Evolutionary conservation across 371 early-diverging fungal genomes (phyloP).

Genomic region (Basidiobolus meristosporus): DNA sequence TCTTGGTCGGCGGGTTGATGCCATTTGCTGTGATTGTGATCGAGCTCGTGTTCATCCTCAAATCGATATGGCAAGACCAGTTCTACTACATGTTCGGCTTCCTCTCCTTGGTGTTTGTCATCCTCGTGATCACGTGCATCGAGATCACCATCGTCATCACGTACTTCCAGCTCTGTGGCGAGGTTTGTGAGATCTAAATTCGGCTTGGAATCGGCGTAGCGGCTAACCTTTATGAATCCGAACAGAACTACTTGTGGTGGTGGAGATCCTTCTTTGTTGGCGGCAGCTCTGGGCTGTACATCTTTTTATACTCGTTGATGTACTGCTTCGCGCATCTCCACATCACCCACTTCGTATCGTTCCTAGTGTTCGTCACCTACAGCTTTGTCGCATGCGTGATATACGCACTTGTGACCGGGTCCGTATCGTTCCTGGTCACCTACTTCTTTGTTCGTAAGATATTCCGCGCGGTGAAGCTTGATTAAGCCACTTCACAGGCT

Average conservation of each 20-base stretch:
- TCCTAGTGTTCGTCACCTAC: no score
- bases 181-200: conserved; percentile 20
- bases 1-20: conserved; percentile 66
- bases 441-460: no score
- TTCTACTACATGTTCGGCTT: conserved; percentile 83
- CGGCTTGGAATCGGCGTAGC: not conserved
- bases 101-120: conserved; percentile 57
- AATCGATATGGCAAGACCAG: conserved; percentile 62
- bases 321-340: conserved; percentile 58
- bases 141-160: conserved; percentile 73
- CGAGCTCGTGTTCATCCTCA: conserved; percentile 71
- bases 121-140: conserved; percentile 58
- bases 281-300: conserved; percentile 74
- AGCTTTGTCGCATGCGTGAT: no score
- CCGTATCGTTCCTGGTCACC: no score
- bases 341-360: no score
- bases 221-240: conserved; percentile 12
- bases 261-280: conserved; percentile 86
- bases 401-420: no score
- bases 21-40: conserved; percentile 85
- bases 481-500: no score
- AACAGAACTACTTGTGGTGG: conserved; percentile 88
- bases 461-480: no score
- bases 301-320: conserved; percentile 63
- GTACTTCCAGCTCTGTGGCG: conserved; percentile 82